Percentiles rank a stretch among this genome's conserved stretches.
Conservation (phyloP, 176 grass and related monocot genomes). For the Rhipidocladum racemiflorum region DNA sequence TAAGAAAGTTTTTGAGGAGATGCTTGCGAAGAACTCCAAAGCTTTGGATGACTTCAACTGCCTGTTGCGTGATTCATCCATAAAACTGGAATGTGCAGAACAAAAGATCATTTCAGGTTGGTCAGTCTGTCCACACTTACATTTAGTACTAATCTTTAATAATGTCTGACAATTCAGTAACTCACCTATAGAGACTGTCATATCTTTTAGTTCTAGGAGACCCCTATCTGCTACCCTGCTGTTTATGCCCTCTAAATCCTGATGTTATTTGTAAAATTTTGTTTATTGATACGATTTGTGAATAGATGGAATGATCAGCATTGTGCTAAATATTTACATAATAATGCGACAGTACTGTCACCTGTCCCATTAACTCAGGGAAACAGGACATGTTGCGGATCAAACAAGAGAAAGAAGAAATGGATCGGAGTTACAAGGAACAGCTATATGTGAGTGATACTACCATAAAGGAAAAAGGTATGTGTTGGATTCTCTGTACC, state of each 20-base stretch:
- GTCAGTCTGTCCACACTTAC: not conserved
- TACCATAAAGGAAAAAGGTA: conserved; percentile 75
- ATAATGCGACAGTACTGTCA: not conserved
- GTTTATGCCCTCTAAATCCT: conserved; percentile 16
- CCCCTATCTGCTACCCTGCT: not conserved
- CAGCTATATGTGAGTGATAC: conserved; percentile 46
- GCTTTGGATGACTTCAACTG: conserved; percentile 63
- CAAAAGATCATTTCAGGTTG: conserved; percentile 62
- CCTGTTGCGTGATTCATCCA: conserved; percentile 50
- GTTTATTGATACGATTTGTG: not conserved
- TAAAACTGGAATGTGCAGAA: conserved; percentile 61
- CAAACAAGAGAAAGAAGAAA: conserved; percentile 81
- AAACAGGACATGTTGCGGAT: conserved; percentile 62
- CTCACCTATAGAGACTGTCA: not conserved
- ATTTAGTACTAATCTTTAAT: conserved; percentile 12
- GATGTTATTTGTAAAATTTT: not conserved
- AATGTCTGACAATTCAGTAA: not conserved
- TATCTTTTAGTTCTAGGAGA: conserved; percentile 8
- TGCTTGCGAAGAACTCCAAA: conserved; percentile 63
- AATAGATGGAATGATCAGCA: not conserved
- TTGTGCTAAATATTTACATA: conserved; percentile 10
- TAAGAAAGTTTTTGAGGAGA: conserved; percentile 70
- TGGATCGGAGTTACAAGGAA: conserved; percentile 56
- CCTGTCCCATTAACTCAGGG: conserved; percentile 43
- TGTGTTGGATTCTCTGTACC: conserved; percentile 22